Conservation (phyloP, 441 rosid genomes). For the Macaranga tanarius region DNA sequence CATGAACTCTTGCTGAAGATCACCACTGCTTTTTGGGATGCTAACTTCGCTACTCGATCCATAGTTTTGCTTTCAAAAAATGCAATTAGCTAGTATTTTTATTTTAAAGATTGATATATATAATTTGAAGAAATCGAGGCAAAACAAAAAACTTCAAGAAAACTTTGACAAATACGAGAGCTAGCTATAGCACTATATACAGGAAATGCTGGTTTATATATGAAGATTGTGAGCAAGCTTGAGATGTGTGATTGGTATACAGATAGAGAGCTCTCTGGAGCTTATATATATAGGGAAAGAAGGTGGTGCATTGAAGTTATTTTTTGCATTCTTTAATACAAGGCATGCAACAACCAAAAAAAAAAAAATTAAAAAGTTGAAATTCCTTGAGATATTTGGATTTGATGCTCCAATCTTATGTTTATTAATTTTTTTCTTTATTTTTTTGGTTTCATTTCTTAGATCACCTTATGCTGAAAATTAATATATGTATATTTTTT, state of each 20-base stretch:
- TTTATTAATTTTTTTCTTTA: too few relatives aligned
- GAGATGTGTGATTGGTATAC: background rate
- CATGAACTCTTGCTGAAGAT: slow-evolving; percentile 47
- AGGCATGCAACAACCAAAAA: background rate
- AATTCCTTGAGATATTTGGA: slow-evolving; percentile 37
- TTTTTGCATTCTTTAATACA: background rate
- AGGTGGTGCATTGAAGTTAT: background rate
- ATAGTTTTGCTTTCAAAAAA: slow-evolving; percentile 12
- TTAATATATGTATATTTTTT: background rate
- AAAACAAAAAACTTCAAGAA: background rate
- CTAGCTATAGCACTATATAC: too few relatives aligned
- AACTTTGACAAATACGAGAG: background rate
- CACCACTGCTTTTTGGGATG: slow-evolving; percentile 41
- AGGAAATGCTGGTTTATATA: background rate
- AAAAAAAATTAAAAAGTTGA: slow-evolving; percentile 16
- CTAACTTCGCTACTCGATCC: slow-evolving; percentile 44
- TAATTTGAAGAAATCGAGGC: background rate
- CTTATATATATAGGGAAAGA: background rate
- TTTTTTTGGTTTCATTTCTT: background rate
- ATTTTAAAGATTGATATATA: background rate
- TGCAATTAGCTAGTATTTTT: too few relatives aligned
- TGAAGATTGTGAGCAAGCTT: background rate
- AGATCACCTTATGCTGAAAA: slow-evolving; percentile 16
- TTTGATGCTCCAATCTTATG: slow-evolving; percentile 2
- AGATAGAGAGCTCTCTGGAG: background rate